Evolutionary conservation across 805 yeast genomes (phyloP).

Genomic region (Starmerella scarabaei): DNA sequence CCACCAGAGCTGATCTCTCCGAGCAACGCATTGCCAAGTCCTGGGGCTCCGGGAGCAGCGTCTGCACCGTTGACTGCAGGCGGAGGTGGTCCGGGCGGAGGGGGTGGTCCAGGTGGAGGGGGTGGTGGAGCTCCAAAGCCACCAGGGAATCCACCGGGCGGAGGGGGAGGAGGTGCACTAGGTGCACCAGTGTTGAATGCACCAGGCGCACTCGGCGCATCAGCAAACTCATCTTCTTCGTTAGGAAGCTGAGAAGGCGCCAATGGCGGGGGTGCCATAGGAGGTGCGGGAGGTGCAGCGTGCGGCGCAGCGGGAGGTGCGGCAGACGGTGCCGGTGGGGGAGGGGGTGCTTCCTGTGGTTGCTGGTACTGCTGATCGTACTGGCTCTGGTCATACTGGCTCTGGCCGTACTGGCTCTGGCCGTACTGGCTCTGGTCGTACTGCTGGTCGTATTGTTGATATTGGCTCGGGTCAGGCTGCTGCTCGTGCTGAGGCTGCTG

Average conservation of each 20-base stretch:
- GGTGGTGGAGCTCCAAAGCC: constrained; percentile 16
- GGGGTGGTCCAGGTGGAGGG: constrained; percentile 24
- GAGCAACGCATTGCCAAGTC: constrained; percentile 19
- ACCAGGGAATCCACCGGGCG: constrained; percentile 20
- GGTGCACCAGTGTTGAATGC: too few species aligned
- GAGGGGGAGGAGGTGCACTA: constrained; percentile 24
- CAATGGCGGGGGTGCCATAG: constrained; percentile 26
- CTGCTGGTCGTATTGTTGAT: constrained; percentile 3
- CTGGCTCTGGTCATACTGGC: constrained; percentile 22
- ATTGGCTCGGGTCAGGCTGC: not conserved
- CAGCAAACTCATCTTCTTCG: not conserved
- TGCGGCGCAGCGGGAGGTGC: constrained; percentile 24
- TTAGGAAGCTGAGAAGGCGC: constrained; percentile 24
- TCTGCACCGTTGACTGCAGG: constrained; percentile 31
- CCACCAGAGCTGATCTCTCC: constrained; percentile 28
- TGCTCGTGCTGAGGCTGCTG: not conserved
- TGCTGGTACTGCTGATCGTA: constrained; percentile 12
- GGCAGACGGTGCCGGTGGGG: constrained; percentile 25
- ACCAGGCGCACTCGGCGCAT: too few species aligned
- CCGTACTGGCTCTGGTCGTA: not conserved
- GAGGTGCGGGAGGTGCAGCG: constrained; percentile 25
- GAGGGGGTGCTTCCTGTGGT: constrained; percentile 8
- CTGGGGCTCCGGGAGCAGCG: constrained; percentile 32
- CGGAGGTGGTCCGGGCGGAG: constrained; percentile 23
- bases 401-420: constrained; percentile 28